A percentile compares a stretch with the other conserved stretches of the same genome.
These are phyloP conservation scores for Geum urbanum DNA, from an alignment of 306 rosid genomes.

Conservation along the genomic window DNA sequence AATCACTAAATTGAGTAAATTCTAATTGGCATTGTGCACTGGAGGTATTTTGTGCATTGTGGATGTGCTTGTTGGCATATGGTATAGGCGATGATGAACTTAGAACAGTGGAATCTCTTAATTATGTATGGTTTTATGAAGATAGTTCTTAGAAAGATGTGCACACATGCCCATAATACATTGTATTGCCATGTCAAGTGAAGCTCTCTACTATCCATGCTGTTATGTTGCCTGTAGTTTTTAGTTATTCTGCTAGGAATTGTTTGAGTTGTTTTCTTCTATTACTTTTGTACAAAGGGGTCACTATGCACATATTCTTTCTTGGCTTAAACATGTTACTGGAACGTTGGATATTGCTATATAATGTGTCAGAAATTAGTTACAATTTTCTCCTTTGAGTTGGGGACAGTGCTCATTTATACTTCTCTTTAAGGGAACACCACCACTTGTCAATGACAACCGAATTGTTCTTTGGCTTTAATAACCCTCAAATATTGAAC, in stretches of 20 bases:
- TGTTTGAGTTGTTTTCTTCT: not conserved
- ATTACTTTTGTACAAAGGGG: not conserved
- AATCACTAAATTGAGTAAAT: not conserved
- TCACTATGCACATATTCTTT: not conserved
- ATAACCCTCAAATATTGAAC: too few species aligned
- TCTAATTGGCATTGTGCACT: not conserved
- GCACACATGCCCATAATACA: not conserved
- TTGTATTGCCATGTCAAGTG: not conserved
- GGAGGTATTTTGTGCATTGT: not conserved
- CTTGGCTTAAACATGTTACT: not conserved
- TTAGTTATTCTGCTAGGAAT: not conserved
- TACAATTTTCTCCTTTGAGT: not conserved
- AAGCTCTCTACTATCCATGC: not conserved
- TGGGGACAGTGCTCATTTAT: not conserved
- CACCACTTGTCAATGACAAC: too few species aligned
- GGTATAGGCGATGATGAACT: not conserved
- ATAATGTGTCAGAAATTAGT: not conserved
- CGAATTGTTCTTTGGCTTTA: too few species aligned
- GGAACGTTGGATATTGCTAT: not conserved
- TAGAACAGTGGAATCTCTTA: not conserved
- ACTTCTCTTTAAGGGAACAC: not conserved
- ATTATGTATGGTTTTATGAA: not conserved
- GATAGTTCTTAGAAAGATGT: not conserved
- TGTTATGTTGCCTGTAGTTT: not conserved
- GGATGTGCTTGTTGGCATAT: not conserved